phyloP scores from a whole-genome alignment of 768 basidiomycete genomes.

The Russula olivacea region DNA sequence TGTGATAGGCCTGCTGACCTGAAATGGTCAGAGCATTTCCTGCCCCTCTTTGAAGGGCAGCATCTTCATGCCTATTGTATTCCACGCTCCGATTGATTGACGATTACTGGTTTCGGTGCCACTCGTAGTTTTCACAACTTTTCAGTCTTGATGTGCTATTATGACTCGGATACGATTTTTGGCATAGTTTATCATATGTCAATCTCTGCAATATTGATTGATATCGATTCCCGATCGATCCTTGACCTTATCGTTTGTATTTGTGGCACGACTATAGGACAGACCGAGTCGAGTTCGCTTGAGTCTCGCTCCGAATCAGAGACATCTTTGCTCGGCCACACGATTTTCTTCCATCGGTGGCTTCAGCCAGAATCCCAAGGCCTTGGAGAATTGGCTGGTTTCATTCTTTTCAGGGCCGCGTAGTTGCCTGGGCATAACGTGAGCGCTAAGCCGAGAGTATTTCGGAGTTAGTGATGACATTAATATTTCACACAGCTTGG shows the following conservation, averaged over 20 bases:
- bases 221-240: too few species aligned
- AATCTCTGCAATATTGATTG: too few species aligned
- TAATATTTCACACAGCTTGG: conserved; percentile 9
- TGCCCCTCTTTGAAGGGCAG: conserved; percentile 14
- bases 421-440: conserved; percentile 26
- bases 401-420: conserved; percentile 25
- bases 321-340: conserved; percentile 17
- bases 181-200: too few species aligned
- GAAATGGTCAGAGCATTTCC: conserved; percentile 17
- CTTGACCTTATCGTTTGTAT: too few species aligned
- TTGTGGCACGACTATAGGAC: too few species aligned
- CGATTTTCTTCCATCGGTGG: conserved; percentile 25
- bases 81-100: not conserved
- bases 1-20: conserved; percentile 11
- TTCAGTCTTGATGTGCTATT: too few species aligned
- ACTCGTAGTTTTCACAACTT: too few species aligned
- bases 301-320: too few species aligned
- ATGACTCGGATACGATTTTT: too few species aligned
- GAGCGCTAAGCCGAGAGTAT: not conserved
- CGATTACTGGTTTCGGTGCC: too few species aligned
- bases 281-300: too few species aligned
- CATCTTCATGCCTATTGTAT: conserved; percentile 16
- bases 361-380: conserved; percentile 4
- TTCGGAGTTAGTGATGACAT: not conserved
- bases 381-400: conserved; percentile 18